These are phyloP conservation scores for Termitomyces sp. DNA, from an alignment of 768 basidiomycete genomes.

Conservation along the genomic window DNA sequence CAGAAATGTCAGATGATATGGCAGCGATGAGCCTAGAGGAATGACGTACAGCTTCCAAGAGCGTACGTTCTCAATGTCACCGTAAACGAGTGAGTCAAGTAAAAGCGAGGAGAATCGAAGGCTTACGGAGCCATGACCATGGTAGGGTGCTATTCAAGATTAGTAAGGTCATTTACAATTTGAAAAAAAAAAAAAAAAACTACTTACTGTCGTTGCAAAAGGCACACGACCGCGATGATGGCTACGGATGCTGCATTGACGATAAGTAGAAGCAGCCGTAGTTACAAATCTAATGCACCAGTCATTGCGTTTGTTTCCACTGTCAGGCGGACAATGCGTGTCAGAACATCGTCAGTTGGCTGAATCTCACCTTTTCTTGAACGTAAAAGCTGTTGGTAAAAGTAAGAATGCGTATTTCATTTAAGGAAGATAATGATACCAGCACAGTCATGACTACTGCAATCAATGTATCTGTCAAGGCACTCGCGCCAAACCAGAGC, in stretches of 20 bases:
- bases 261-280: background rate
- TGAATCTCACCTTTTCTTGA: background rate
- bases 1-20: background rate
- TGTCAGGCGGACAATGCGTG: background rate
- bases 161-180: too few relatives aligned
- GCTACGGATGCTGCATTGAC: background rate
- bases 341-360: too few relatives aligned
- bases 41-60: constrained; percentile 5
- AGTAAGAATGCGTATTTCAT: background rate
- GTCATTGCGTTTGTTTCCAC: background rate
- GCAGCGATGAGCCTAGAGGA: background rate
- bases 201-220: background rate
- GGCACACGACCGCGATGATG: background rate
- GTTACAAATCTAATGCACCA: background rate
- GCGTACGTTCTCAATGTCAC: constrained; percentile 3
- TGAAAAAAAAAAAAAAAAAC: too few relatives aligned
- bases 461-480: too few relatives aligned
- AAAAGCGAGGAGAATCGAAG: background rate
- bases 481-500: too few relatives aligned
- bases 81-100: too few relatives aligned
- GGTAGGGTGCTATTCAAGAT: constrained; percentile 1
- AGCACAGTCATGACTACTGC: too few relatives aligned
- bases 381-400: background rate
- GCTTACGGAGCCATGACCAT: constrained; percentile 9
- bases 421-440: background rate